Evolutionary conservation across 805 yeast species (phyloP), one percentile per base, ranked within the genome.

Genomic region (Teunomyces gatunensis): DNA sequence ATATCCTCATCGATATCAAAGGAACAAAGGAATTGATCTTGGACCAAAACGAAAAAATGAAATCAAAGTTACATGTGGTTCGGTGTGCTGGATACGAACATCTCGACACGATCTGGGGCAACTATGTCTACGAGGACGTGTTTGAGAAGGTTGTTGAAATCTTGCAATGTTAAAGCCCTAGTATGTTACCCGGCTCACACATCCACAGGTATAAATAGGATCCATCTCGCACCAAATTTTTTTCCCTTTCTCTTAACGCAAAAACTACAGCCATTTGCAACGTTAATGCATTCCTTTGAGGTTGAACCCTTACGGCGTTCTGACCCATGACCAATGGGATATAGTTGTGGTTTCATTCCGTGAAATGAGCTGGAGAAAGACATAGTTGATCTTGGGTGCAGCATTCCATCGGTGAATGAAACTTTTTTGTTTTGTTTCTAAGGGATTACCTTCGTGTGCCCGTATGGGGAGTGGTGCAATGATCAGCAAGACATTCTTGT

Each of bases 361-460:
- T 50, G 53, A 56, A 71, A 65, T 76, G 84, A 77, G 73, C 84
- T 80, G 86, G 81, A 82, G 85, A 82, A 55, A 50, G 4, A 77
- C 72, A 67, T 59, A 63, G 78, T 70, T 68, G 79, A 74, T 82
- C 87, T 82, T 77, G 87, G 87, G 87, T 82, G 87, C 87, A 79
- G 82, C 80, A 73, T 67, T 72, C 74, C 84, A 79, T 80, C 71
- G 71, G 80, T 66, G 46, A 53, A 56, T 68, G 64, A 30, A 12
- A 25, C 27, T 25, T 25, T 25, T 32, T 6, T 69, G 68, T 63
- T 59, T 63, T 73, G 69, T 66, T 65, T 67, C 82, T 79, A 79
- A 81, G 83, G 85, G 81, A 63, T 70, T 75, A 73, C 86, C 86
- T 82, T 82, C 85, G 86, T 80, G 86, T 74, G 74, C 82, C 84